Evolutionary conservation across 495 filamentous ascomycete genomes (phyloP).

Genomic region (Neurospora sp.): DNA sequence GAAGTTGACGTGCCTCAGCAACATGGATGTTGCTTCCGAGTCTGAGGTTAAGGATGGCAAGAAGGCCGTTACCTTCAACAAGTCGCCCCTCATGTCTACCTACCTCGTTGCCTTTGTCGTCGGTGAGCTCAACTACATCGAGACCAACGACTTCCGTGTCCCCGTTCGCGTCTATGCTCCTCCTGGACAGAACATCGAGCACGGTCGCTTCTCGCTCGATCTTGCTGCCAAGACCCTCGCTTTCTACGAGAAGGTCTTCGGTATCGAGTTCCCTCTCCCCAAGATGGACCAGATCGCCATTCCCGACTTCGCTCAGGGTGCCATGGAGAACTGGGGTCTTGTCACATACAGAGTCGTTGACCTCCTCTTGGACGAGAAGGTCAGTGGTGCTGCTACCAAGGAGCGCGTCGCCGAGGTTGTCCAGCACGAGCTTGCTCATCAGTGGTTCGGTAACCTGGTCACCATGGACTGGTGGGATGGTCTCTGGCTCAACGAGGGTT

Average conservation of each 20-base stretch:
- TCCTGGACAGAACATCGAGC: conserved; percentile 52
- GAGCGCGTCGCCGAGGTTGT: conserved; percentile 90
- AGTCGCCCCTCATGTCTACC: conserved; percentile 66
- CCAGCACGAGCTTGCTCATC: conserved; percentile 94
- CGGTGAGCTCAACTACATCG: conserved; percentile 66
- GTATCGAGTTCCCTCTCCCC: conserved; percentile 53
- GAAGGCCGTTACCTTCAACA: conserved; percentile 67
- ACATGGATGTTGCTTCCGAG: conserved; percentile 68
- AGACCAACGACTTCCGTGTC: conserved; percentile 63
- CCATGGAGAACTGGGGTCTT: conserved; percentile 99
- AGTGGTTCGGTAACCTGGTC: conserved; percentile 98
- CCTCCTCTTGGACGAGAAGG: conserved; percentile 85
- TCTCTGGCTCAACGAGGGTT: conserved; percentile 96
- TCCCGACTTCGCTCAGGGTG: conserved; percentile 84
- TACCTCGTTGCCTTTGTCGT: conserved; percentile 70
- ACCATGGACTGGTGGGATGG: conserved; percentile 99
- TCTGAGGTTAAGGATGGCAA: conserved; percentile 47
- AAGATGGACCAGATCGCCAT: conserved; percentile 99
- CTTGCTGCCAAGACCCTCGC: conserved; percentile 57
- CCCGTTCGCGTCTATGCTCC: conserved; percentile 64
- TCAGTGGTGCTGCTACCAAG: conserved; percentile 81
- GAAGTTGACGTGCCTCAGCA: conserved; percentile 64
- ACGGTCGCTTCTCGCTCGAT: conserved; percentile 59
- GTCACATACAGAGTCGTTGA: conserved; percentile 93
- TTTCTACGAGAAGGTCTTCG: conserved; percentile 72